These are phyloP conservation scores for Kurtzmaniella quercitrusa DNA, from an alignment of 1,139 yeast genomes.

Conservation along the genomic window DNA sequence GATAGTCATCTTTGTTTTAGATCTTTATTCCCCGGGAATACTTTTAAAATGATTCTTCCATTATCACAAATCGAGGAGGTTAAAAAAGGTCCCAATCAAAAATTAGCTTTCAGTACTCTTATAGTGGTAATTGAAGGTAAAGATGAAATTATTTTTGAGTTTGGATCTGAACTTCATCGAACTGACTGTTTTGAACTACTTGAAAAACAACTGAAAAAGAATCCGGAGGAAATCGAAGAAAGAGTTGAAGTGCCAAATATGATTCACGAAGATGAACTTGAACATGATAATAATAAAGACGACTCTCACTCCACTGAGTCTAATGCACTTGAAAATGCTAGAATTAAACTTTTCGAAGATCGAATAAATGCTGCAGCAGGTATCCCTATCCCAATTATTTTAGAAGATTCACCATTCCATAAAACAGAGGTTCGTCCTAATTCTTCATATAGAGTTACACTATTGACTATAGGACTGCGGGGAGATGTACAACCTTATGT, in stretches of 20 bases:
- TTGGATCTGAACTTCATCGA: conserved; percentile 58
- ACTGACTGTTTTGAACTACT: conserved; percentile 55
- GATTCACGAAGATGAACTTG: conserved; percentile 2
- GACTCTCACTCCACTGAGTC: not conserved
- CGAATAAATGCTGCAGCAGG: conserved; percentile 57
- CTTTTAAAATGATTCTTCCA: conserved; percentile 83
- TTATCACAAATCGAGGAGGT: conserved; percentile 65
- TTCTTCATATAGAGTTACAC: conserved; percentile 55
- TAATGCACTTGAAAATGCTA: conserved; percentile 39
- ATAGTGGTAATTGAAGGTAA: conserved; percentile 66
- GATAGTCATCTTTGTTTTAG: conserved; percentile 67
- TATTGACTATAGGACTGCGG: conserved; percentile 87
- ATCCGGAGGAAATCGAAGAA: conserved; percentile 22
- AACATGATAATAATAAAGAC: not conserved
- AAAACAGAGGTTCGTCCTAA: conserved; percentile 51
- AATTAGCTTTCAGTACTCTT: conserved; percentile 55
- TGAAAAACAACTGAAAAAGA: conserved; percentile 24
- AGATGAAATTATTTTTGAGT: conserved; percentile 74
- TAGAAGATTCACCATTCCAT: conserved; percentile 60
- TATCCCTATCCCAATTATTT: conserved; percentile 58
- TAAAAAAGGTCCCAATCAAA: conserved; percentile 53
- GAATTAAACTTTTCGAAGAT: conserved; percentile 60
- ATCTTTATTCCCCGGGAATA: conserved; percentile 73
- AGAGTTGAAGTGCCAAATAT: conserved; percentile 9
- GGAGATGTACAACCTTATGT: conserved; percentile 97